These are phyloP conservation scores for Thermothelomyces thermophilus DNA, from an alignment of 2,329 filamentous ascomycete species.

Conservation along the genomic window DNA sequence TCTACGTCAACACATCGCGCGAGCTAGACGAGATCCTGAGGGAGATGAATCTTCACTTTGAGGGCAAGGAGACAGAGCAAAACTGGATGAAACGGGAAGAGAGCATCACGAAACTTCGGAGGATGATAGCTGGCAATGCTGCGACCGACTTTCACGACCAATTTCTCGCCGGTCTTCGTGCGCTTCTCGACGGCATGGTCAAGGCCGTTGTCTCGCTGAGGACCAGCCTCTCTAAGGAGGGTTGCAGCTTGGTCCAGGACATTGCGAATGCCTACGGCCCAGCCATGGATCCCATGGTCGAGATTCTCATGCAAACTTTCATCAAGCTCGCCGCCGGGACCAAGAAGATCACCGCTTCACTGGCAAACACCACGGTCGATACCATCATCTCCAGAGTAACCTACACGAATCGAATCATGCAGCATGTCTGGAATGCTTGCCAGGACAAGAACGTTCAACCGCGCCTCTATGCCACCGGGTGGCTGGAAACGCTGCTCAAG, in stretches of 20 bases:
- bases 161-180: constrained; percentile 65
- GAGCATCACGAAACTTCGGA: constrained; percentile 66
- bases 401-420: constrained; percentile 73
- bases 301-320: constrained; percentile 80
- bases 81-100: constrained; percentile 90
- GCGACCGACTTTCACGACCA: constrained; percentile 65
- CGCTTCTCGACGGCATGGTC: constrained; percentile 77
- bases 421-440: constrained; percentile 74
- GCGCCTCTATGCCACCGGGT: constrained; percentile 68
- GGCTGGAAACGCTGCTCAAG: constrained; percentile 76
- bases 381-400: constrained; percentile 71
- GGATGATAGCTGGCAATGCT: constrained; percentile 77
- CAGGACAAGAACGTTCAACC: constrained; percentile 94
- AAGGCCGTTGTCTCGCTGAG: constrained; percentile 77
- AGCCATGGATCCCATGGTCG: constrained; percentile 79
- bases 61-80: constrained; percentile 81
- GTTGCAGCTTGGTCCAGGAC: constrained; percentile 78
- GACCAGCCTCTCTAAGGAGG: constrained; percentile 85
- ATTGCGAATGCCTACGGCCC: constrained; percentile 69
- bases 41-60: constrained; percentile 74
- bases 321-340: constrained; percentile 85
- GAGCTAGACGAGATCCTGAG: constrained; percentile 84
- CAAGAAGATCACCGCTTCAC: constrained; percentile 86
- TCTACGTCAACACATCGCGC: constrained; percentile 74
- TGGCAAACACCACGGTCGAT: constrained; percentile 75